These are phyloP conservation scores for Backusella psychrophila DNA, from an alignment of 192 early-diverging fungal genomes.

Conservation along the genomic window DNA sequence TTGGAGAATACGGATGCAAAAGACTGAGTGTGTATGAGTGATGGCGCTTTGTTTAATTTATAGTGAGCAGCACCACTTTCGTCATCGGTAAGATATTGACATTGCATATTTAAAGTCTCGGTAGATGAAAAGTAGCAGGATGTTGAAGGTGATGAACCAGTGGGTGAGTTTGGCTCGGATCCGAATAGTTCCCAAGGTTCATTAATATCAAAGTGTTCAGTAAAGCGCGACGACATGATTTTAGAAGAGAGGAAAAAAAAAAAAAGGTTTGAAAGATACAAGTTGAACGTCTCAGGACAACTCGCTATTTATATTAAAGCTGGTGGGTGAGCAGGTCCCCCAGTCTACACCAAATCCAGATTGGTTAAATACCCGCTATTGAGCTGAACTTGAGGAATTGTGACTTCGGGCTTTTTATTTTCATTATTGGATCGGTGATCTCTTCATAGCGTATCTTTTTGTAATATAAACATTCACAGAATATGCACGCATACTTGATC, in stretches of 20 bases:
- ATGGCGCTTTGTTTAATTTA: not conserved
- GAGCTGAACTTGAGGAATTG: not conserved
- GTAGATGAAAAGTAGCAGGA: not conserved
- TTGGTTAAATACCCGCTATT: not conserved
- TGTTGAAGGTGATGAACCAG: not conserved
- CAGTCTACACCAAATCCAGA: not conserved
- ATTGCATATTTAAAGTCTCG: not conserved
- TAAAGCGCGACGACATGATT: conserved; percentile 8
- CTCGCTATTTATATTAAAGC: not conserved
- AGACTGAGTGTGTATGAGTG: not conserved
- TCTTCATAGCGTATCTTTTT: not conserved
- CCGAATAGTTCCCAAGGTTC: not conserved
- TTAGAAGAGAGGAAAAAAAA: not conserved
- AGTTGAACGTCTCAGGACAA: not conserved
- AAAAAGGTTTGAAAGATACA: not conserved
- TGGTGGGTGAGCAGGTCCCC: not conserved
- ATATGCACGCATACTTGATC: no score
- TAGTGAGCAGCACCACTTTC: no score
- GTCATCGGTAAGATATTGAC: not conserved
- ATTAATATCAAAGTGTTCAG: conserved; percentile 5
- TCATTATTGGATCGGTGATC: not conserved
- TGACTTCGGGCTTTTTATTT: not conserved
- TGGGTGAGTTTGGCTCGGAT: conserved; percentile 1
- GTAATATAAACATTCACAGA: not conserved
- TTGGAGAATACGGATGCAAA: not conserved